These are phyloP conservation scores for Annulohypoxylon stygium DNA, from an alignment of 495 filamentous ascomycete species.

Conservation along the genomic window DNA sequence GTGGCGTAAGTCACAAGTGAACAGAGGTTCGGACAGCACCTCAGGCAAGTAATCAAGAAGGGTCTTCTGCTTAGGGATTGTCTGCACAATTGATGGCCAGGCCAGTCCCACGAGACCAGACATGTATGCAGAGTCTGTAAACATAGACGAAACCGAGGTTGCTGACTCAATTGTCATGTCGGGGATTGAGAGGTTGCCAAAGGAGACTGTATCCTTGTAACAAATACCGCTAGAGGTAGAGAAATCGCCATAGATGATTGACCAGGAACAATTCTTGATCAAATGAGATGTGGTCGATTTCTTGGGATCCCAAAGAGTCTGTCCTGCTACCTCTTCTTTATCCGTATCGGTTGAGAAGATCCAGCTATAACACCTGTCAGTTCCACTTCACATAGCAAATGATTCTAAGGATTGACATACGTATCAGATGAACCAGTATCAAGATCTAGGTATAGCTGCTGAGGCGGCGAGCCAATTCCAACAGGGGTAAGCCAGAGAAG, in stretches of 20 bases:
- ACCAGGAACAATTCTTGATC: slow-evolving; percentile 68
- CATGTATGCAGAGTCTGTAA: slow-evolving; percentile 44
- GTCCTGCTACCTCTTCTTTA: slow-evolving; percentile 52
- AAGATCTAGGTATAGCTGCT: slow-evolving; percentile 74
- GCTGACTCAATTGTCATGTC: slow-evolving; percentile 68
- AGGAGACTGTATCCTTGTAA: slow-evolving; percentile 54
- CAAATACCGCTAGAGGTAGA: slow-evolving; percentile 53
- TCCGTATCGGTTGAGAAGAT: slow-evolving; percentile 74
- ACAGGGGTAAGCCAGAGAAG: slow-evolving; percentile 74
- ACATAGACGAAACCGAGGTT: slow-evolving; percentile 47
- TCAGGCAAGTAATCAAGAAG: slow-evolving; percentile 76
- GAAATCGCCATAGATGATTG: slow-evolving; percentile 76
- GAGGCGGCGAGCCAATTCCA: slow-evolving; percentile 75
- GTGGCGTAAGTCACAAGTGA: slow-evolving; percentile 76
- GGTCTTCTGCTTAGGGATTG: slow-evolving; percentile 68
- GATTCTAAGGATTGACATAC: slow-evolving; percentile 63
- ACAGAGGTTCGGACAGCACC: slow-evolving; percentile 63
- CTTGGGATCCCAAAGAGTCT: slow-evolving; percentile 66
- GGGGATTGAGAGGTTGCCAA: slow-evolving; percentile 65
- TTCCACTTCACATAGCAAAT: neutral
- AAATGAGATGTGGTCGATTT: slow-evolving; percentile 72
- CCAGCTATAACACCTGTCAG: slow-evolving; percentile 54
- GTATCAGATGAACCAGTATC: slow-evolving; percentile 84
- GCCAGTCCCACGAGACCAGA: slow-evolving; percentile 58
- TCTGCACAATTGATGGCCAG: slow-evolving; percentile 55